Conservation (phyloP, 1,139 yeast species). For the Pichia norvegensis region DNA sequence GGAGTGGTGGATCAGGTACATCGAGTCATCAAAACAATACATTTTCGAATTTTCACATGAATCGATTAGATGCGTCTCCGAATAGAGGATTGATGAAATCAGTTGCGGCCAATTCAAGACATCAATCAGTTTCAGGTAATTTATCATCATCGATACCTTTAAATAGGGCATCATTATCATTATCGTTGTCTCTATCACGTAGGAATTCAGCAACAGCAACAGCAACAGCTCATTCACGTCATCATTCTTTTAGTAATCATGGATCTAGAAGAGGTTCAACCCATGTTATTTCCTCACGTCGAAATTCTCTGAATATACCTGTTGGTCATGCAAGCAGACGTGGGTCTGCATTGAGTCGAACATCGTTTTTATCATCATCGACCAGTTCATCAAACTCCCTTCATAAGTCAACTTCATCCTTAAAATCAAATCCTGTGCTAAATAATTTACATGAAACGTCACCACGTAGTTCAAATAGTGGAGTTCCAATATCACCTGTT, state of each 20-base stretch:
- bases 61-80: conserved; percentile 6
- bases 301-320: conserved; percentile 14
- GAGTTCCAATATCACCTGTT: background rate
- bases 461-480: background rate
- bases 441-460: background rate
- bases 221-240: conserved; percentile 1
- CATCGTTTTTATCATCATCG: conserved; percentile 12
- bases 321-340: conserved; percentile 11
- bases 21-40: background rate
- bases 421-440: background rate
- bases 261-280: conserved; percentile 12
- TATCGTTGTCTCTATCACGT: conserved; percentile 13
- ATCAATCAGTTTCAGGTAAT: conserved; percentile 7
- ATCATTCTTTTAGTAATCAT: conserved; percentile 3
- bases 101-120: conserved; percentile 4
- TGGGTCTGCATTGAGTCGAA: conserved; percentile 19
- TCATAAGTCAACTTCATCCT: background rate
- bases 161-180: conserved; percentile 12
- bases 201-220: conserved; percentile 14
- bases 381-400: background rate
- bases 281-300: conserved; percentile 5
- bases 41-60: background rate
- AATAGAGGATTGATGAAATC: background rate
- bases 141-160: conserved; percentile 4
- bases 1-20: background rate